Conservation (phyloP, 73 alveolate species). For the Paramecium octaurelia region DNA sequence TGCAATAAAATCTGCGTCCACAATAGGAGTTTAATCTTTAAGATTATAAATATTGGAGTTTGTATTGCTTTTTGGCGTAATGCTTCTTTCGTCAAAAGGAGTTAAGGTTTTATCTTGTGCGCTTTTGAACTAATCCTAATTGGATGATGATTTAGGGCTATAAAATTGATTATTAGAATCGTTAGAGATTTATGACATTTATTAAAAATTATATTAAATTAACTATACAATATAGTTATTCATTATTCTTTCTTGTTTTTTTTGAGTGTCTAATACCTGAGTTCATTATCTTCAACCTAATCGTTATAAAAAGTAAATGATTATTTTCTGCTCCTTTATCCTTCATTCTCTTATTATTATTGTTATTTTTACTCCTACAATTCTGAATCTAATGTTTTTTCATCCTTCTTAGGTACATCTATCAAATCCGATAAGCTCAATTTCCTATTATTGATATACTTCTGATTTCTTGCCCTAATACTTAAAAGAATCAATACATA, state of each 20-base stretch:
- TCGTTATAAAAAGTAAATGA: constrained; percentile 45
- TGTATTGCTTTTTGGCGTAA: not conserved
- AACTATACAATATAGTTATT: not conserved
- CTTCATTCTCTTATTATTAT: not conserved
- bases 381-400: not conserved
- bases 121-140: not conserved
- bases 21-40: not conserved
- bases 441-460: not conserved
- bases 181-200: constrained; percentile 15
- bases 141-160: not conserved
- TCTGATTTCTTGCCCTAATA: not conserved
- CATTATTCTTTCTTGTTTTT: constrained; percentile 18
- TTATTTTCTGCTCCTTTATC: constrained; percentile 6
- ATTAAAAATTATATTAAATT: not conserved
- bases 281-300: constrained; percentile 29
- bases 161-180: not conserved
- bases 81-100: constrained; percentile 8
- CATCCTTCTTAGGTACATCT: not conserved
- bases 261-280: not conserved
- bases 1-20: not conserved
- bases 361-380: not conserved
- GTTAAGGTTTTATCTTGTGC: not conserved
- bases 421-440: not conserved
- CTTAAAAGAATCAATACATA: not conserved
- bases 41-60: not conserved